These are phyloP conservation scores for Protomyces macrosporus DNA, from an alignment of 1,139 yeast genomes.

Conservation along the genomic window DNA sequence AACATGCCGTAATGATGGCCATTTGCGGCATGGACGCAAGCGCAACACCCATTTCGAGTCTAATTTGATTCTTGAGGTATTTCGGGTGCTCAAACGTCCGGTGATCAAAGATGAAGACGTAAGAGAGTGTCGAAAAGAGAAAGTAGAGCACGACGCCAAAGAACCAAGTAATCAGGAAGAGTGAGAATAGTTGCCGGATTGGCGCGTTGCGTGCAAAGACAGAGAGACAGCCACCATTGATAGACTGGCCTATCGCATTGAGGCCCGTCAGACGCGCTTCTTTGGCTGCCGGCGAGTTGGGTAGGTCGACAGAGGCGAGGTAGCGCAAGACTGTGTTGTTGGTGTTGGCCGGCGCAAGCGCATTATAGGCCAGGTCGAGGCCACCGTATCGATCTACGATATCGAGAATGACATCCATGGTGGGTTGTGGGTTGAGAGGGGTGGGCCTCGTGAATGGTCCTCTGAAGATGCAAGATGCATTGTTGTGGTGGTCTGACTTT, in stretches of 20 bases:
- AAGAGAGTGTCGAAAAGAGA: constrained; percentile 68
- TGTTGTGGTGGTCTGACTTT: background rate
- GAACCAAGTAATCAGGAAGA: constrained; percentile 65
- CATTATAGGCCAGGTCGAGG: constrained; percentile 10
- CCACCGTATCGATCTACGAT: constrained; percentile 12
- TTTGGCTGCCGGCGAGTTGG: background rate
- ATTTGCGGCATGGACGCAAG: constrained; percentile 75
- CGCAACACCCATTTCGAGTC: constrained; percentile 74
- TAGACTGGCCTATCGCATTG: constrained; percentile 3
- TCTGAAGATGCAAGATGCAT: no score
- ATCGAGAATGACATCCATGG: constrained; percentile 21
- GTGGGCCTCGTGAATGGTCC: background rate
- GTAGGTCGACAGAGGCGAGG: constrained; percentile 1
- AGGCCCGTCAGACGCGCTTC: background rate
- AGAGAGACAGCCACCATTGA: background rate
- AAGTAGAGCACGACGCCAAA: constrained; percentile 83
- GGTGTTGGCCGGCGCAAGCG: constrained; percentile 5
- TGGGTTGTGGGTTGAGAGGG: background rate
- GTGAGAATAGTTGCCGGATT: constrained; percentile 62
- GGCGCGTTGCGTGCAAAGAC: constrained; percentile 54
- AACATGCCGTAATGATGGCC: constrained; percentile 82
- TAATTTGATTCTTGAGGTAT: constrained; percentile 86
- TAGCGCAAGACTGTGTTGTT: constrained; percentile 5
- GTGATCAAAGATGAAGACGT: constrained; percentile 72
- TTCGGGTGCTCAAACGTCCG: constrained; percentile 92